Percentiles rank a stretch among this genome's conserved stretches.
phyloP scores from a whole-genome alignment of 768 basidiomycete species.

The Mycena capillaripes region DNA sequence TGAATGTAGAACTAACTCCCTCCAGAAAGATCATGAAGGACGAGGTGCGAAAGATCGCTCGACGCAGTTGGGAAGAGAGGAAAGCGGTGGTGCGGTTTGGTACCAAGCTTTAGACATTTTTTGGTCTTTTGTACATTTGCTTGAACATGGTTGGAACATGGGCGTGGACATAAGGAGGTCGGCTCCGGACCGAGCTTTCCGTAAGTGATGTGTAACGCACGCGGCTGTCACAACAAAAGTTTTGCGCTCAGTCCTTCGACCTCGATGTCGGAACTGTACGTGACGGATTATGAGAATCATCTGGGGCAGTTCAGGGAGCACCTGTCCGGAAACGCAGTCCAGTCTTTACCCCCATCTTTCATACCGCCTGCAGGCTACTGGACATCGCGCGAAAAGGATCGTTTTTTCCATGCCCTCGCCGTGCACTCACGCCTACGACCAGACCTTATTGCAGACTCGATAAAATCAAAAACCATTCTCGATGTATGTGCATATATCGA shows the following conservation, averaged over 20 bases:
- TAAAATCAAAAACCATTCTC: conserved; percentile 74
- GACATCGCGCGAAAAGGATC: conserved; percentile 76
- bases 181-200: too few species aligned
- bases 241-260: not conserved
- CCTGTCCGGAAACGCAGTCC: conserved; percentile 48
- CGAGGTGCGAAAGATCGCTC: conserved; percentile 62
- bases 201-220: too few species aligned
- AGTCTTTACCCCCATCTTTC: conserved; percentile 49
- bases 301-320: conserved; percentile 52
- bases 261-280: conserved; percentile 35
- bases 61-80: conserved; percentile 58
- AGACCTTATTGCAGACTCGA: conserved; percentile 78
- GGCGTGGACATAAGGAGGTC: too few species aligned
- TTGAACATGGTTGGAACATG: too few species aligned
- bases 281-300: conserved; percentile 49
- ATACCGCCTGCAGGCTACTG: conserved; percentile 63
- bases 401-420: conserved; percentile 79
- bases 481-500: conserved; percentile 82
- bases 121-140: too few species aligned
- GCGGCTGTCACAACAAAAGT: too few species aligned
- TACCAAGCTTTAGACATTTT: conserved; percentile 16
- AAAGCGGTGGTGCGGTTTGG: not conserved
- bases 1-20: conserved; percentile 65
- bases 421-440: conserved; percentile 80
- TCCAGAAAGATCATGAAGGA: conserved; percentile 72